Percentiles rank a stretch among this genome's conserved stretches.
phyloP scores from a whole-genome alignment of 768 basidiomycete genomes.

The Russula brevipes region DNA sequence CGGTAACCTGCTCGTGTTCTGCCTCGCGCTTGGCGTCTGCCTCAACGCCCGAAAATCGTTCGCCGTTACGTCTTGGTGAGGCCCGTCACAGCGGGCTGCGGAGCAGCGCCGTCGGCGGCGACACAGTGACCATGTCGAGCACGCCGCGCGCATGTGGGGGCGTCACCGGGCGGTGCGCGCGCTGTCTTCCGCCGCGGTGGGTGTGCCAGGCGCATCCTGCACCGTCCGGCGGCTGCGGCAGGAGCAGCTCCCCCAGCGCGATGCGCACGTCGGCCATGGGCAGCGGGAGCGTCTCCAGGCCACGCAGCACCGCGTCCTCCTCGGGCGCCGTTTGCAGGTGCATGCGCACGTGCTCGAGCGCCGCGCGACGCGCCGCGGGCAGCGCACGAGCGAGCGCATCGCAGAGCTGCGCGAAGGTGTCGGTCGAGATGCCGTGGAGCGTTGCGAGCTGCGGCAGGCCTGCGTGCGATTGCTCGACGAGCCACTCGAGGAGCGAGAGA shows the following conservation, averaged over 20 bases:
- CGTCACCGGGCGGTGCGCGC: constrained; percentile 34
- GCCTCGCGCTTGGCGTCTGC: constrained; percentile 58
- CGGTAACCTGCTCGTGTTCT: constrained; percentile 82
- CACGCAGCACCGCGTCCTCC: constrained; percentile 19
- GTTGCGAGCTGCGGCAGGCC: constrained; percentile 41
- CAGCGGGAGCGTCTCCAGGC: constrained; percentile 1
- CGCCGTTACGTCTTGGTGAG: constrained; percentile 77
- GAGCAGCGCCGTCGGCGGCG: constrained; percentile 63
- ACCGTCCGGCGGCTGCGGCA: not conserved
- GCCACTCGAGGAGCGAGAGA: constrained; percentile 51
- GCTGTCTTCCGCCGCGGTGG: constrained; percentile 6
- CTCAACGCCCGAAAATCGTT: constrained; percentile 80
- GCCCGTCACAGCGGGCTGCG: constrained; percentile 66
- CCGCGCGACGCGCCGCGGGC: constrained; percentile 29
- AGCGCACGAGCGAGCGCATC: constrained; percentile 35
- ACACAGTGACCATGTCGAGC: constrained; percentile 58
- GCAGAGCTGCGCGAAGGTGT: constrained; percentile 45
- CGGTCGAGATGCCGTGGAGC: constrained; percentile 45
- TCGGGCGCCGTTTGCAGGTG: constrained; percentile 29
- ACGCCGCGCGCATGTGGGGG: constrained; percentile 41
- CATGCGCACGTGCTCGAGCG: constrained; percentile 34
- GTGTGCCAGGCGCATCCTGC: not conserved
- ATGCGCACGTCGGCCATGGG: constrained; percentile 2
- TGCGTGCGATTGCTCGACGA: constrained; percentile 36
- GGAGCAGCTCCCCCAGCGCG: not conserved